Conservation (phyloP, 352 stramenopile species). For the Globisporangium orthogonon region DNA sequence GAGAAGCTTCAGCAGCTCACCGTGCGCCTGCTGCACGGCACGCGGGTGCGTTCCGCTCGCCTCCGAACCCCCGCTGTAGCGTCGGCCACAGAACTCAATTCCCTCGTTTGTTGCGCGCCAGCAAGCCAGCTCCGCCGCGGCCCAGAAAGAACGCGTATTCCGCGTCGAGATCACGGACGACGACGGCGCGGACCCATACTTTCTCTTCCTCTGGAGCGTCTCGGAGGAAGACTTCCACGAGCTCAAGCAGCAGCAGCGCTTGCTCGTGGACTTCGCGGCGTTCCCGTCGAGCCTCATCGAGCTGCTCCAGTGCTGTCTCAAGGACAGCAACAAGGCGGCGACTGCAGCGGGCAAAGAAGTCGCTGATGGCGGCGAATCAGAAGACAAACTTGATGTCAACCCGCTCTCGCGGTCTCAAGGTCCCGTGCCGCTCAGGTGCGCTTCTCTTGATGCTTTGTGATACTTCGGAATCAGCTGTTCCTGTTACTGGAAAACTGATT, state of each 20-base stretch:
- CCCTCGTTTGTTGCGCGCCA: constrained; percentile 9
- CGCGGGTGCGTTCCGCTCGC: constrained; percentile 38
- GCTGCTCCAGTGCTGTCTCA: constrained; percentile 84
- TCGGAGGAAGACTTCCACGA: constrained; percentile 94
- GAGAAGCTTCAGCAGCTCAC: constrained; percentile 73
- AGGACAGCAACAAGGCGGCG: constrained; percentile 49
- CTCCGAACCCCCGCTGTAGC: too few species aligned
- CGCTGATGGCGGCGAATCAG: too few species aligned
- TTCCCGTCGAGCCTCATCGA: constrained; percentile 93
- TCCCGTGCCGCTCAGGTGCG: constrained; percentile 59
- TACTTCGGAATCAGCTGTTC: too few species aligned
- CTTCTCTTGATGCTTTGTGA: not conserved
- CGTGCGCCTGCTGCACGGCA: constrained; percentile 64
- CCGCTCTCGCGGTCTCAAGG: constrained; percentile 50
- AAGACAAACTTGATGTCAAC: constrained; percentile 9
- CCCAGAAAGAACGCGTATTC: constrained; percentile 85
- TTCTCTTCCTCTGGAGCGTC: constrained; percentile 91
- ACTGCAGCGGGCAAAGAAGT: not conserved
- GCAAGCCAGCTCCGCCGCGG: constrained; percentile 60
- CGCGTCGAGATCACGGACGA: constrained; percentile 93
- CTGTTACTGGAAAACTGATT: too few species aligned
- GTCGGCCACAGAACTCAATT: too few species aligned
- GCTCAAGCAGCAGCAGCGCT: constrained; percentile 89
- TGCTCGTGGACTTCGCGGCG: constrained; percentile 91
- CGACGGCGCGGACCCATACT: constrained; percentile 88